Conservation (phyloP, 1,284 basidiomycete species). For the Ceratobasidium sp. region DNA sequence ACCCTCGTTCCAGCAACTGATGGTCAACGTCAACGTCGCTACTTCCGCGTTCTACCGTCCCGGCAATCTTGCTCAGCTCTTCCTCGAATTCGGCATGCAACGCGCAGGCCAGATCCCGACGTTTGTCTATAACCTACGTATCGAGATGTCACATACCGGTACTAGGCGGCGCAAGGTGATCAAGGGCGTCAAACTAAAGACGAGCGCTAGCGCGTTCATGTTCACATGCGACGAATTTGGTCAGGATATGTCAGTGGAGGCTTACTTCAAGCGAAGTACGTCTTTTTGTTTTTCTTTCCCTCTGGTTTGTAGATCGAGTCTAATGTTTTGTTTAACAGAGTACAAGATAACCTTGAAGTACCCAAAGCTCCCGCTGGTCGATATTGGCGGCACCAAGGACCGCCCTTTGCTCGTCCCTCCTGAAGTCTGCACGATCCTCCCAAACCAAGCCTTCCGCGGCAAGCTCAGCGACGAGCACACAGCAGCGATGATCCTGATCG, state of each 20-base stretch:
- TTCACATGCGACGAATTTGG: conserved; percentile 67
- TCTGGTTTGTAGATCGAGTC: not conserved
- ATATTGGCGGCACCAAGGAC: conserved; percentile 67
- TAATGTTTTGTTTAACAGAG: conserved; percentile 57
- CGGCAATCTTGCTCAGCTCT: conserved; percentile 68
- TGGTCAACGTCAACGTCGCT: conserved; percentile 83
- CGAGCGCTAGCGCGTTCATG: conserved; percentile 59
- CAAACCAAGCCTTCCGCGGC: conserved; percentile 75
- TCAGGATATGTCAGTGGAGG: conserved; percentile 65
- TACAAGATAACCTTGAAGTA: conserved; percentile 63
- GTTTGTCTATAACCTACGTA: conserved; percentile 69
- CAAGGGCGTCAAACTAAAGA: conserved; percentile 57
- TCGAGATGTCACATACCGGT: conserved; percentile 63
- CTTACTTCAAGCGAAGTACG: conserved; percentile 72
- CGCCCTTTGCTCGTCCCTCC: conserved; percentile 66
- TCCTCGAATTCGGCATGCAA: conserved; percentile 63
- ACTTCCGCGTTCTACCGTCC: conserved; percentile 78
- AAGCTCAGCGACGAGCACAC: conserved; percentile 75
- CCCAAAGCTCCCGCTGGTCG: conserved; percentile 67
- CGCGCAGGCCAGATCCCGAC: conserved; percentile 62
- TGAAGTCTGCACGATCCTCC: conserved; percentile 76
- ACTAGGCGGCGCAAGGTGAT: conserved; percentile 64
- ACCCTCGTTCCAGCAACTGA: conserved; percentile 73
- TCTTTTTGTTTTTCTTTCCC: conserved; percentile 48
- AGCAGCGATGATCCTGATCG: conserved; percentile 71